Evolutionary conservation across 2,329 filamentous ascomycete genomes (phyloP).

Genomic region (Xylaria sp.): DNA sequence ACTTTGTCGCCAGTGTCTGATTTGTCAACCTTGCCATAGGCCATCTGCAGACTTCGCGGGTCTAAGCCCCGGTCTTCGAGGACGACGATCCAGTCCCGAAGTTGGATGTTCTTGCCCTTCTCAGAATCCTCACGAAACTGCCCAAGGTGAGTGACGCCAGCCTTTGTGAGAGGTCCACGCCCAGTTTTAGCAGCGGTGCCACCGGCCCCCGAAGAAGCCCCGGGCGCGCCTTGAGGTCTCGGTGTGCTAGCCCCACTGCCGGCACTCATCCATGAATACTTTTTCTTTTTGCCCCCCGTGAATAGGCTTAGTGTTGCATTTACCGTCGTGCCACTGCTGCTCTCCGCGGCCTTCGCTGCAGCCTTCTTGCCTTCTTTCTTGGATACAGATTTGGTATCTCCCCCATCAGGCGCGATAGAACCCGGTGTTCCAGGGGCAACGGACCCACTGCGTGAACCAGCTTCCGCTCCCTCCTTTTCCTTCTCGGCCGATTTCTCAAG

Average conservation of each 20-base stretch:
- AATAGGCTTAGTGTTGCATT: constrained; percentile 84
- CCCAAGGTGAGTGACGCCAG: constrained; percentile 69
- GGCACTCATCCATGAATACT: constrained; percentile 75
- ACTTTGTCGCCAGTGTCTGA: constrained; percentile 45
- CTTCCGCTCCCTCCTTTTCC: constrained; percentile 53
- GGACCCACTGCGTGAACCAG: constrained; percentile 58
- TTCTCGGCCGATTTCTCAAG: constrained; percentile 55
- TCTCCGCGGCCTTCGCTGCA: constrained; percentile 76
- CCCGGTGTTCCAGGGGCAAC: constrained; percentile 66
- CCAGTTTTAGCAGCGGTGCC: constrained; percentile 41
- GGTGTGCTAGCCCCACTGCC: constrained; percentile 61
- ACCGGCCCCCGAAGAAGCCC: constrained; percentile 44
- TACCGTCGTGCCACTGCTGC: constrained; percentile 74
- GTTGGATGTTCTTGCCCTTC: constrained; percentile 78
- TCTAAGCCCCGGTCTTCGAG: constrained; percentile 80
- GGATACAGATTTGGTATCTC: constrained; percentile 67
- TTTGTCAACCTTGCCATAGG: constrained; percentile 59
- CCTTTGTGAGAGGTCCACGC: constrained; percentile 54
- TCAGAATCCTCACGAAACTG: constrained; percentile 78
- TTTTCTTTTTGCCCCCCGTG: constrained; percentile 65
- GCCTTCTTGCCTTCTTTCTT: constrained; percentile 86
- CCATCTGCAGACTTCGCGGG: constrained; percentile 63
- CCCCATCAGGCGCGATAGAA: constrained; percentile 64
- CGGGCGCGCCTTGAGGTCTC: constrained; percentile 33
- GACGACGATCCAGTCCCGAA: constrained; percentile 80